Evolutionary conservation across 371 early-diverging fungal species (phyloP), one percentile per base, ranked within the genome.

Genomic region (Lichtheimia hyalospora): DNA sequence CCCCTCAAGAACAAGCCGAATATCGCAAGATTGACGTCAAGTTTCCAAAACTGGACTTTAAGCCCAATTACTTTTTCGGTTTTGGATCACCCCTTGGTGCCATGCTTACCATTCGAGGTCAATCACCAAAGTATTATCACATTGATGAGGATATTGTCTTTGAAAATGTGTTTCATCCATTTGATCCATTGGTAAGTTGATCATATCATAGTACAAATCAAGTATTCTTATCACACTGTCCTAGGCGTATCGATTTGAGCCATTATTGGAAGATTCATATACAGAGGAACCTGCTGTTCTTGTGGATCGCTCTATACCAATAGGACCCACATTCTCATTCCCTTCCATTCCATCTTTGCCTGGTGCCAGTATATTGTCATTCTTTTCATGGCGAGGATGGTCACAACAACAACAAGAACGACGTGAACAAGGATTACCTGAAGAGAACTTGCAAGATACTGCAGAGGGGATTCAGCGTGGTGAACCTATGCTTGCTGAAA

Each of bases 81-180:
- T 65, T 89, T 6, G 90, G 90, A 5, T 82, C 83, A 5, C 90
- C 88, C 8, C 57, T 89, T 12, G 73, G 77, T 15, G 88, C 88
- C 0, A 81, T 86, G 14, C 51, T 89, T 48, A 80, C 85, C 8
- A 81, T 86, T 60, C 63, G 90, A 25, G 85, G 85, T 3, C 87
- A 88, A 58, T 63, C 69, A 16, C 77, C 81, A 1, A 49, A 54
- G 6, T 23, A 61, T 3, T 88, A 88, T 64, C 71, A 72, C 42
- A 80, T 84, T 42, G 82, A 83, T 1, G 50, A 61, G 20, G 75
- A 71, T 50, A 82, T 83, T 55, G 39, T 68, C 18, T 84, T 81
- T 70, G 84, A 82, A 61, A 89, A 88, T 64, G 57, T 88, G 3
- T 89, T 87, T 63, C 83, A 86, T 58, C 80, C 87, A 0, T 87